These are phyloP conservation scores for Phialemoniopsis sp. DNA, from an alignment of 2,329 filamentous ascomycete genomes.

Conservation along the genomic window DNA sequence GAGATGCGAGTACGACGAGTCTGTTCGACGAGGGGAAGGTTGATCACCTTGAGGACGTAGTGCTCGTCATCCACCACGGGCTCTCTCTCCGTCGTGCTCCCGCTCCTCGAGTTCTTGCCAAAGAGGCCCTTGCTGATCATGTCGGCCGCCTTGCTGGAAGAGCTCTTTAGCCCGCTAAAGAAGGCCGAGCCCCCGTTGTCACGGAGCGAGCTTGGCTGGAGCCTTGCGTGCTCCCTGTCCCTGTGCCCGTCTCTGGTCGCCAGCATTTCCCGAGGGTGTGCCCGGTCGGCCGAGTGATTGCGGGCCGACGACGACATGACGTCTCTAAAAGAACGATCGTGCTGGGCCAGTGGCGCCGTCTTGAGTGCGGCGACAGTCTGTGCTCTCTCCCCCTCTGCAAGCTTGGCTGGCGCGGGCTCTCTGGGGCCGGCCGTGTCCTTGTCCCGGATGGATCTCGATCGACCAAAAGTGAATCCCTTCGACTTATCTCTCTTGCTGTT, in stretches of 20 bases:
- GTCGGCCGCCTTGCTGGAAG: constrained; percentile 70
- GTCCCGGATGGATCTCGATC: constrained; percentile 47
- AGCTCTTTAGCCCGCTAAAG: constrained; percentile 69
- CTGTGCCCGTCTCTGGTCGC: constrained; percentile 35
- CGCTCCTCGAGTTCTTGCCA: constrained; percentile 70
- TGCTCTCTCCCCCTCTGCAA: constrained; percentile 30
- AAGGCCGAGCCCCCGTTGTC: constrained; percentile 61
- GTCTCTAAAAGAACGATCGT: constrained; percentile 64
- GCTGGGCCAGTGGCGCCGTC: constrained; percentile 57
- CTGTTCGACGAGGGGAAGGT: constrained; percentile 81
- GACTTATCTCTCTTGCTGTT: constrained; percentile 43
- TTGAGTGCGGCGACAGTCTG: constrained; percentile 42
- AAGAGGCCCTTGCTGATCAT: constrained; percentile 81
- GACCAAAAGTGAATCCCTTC: constrained; percentile 50
- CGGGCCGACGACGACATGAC: constrained; percentile 62
- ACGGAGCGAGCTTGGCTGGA: constrained; percentile 50
- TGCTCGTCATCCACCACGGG: constrained; percentile 71
- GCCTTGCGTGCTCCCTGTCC: constrained; percentile 42
- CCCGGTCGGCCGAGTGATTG: constrained; percentile 71
- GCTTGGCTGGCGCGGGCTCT: constrained; percentile 18
- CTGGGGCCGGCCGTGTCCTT: constrained; percentile 32
- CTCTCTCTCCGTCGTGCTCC: constrained; percentile 64
- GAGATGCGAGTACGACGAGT: constrained; percentile 89
- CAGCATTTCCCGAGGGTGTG: constrained; percentile 36
- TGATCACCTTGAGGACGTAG: constrained; percentile 82